phyloP scores from a whole-genome alignment of 108 stramenopile species.

The Heterococcus sp. region DNA sequence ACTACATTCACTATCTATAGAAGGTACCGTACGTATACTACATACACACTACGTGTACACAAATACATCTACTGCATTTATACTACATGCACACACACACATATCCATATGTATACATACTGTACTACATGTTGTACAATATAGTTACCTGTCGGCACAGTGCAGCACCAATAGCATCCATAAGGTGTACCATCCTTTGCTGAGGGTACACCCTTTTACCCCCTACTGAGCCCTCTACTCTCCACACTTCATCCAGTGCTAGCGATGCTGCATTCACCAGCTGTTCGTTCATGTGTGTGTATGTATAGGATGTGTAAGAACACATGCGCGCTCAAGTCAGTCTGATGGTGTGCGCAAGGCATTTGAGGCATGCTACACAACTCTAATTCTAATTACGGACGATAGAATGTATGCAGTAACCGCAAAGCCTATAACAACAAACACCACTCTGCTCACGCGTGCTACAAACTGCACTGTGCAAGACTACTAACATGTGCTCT shows the following conservation, averaged over 20 bases:
- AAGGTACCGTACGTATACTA: background rate
- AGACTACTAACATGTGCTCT: no score
- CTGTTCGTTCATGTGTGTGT: no score
- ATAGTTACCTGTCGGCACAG: constrained; percentile 7
- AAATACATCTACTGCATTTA: background rate
- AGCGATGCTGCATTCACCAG: no score
- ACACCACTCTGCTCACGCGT: no score
- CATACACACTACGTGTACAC: background rate
- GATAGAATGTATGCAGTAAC: no score
- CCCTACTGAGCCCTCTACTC: constrained; percentile 44
- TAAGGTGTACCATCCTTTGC: constrained; percentile 43
- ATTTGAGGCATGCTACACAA: no score
- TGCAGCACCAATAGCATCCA: constrained; percentile 46
- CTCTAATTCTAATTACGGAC: no score
- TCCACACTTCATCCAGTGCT: constrained; percentile 43
- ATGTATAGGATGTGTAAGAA: no score
- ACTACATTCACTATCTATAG: background rate
- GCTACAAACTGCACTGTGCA: no score
- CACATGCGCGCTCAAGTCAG: no score
- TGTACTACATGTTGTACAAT: background rate
- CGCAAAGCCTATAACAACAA: no score
- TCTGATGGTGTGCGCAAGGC: no score
- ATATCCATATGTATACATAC: background rate
- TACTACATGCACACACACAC: background rate
- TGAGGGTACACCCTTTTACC: constrained; percentile 33